Conservation (phyloP, 352 stramenopile species). For the Phytophthora constricta region DNA sequence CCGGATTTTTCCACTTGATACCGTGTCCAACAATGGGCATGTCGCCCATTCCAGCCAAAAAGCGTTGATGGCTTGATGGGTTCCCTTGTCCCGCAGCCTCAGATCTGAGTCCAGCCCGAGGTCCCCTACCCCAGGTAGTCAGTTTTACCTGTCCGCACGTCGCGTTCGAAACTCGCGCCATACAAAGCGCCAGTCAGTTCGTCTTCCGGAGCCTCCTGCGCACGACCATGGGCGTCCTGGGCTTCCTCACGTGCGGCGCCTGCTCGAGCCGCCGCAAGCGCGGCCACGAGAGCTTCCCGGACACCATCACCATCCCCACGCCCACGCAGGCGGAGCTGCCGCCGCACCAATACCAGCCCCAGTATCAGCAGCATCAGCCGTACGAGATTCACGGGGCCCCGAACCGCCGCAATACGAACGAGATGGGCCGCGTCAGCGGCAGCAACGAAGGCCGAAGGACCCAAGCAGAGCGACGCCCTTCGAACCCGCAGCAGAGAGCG, state of each 20-base stretch:
- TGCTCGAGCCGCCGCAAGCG: constrained; percentile 40
- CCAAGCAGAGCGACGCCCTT: constrained; percentile 13
- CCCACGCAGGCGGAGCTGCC: constrained; percentile 24
- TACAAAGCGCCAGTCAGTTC: constrained; percentile 21
- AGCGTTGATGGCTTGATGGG: too few relatives aligned
- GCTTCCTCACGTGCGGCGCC: constrained; percentile 43
- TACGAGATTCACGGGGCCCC: constrained; percentile 41
- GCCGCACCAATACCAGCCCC: constrained; percentile 28
- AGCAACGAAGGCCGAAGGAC: constrained; percentile 11
- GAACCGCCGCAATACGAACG: not conserved
- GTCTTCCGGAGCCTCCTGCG: constrained; percentile 10
- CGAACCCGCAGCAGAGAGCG: constrained; percentile 22
- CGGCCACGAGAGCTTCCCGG: constrained; percentile 35
- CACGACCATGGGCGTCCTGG: constrained; percentile 31
- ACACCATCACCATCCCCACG: constrained; percentile 48
- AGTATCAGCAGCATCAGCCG: constrained; percentile 29
- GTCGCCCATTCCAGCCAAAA: too few relatives aligned
- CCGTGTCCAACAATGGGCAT: not conserved
- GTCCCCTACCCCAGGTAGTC: constrained; percentile 24
- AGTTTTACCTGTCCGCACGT: constrained; percentile 25
- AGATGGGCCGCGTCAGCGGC: constrained; percentile 8
- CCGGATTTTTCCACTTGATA: not conserved
- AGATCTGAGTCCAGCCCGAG: not conserved
- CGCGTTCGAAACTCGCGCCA: constrained; percentile 20
- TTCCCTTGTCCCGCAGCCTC: not conserved